Conservation (phyloP, 345 rosid genomes). For the Eucalyptus tenuipes region DNA sequence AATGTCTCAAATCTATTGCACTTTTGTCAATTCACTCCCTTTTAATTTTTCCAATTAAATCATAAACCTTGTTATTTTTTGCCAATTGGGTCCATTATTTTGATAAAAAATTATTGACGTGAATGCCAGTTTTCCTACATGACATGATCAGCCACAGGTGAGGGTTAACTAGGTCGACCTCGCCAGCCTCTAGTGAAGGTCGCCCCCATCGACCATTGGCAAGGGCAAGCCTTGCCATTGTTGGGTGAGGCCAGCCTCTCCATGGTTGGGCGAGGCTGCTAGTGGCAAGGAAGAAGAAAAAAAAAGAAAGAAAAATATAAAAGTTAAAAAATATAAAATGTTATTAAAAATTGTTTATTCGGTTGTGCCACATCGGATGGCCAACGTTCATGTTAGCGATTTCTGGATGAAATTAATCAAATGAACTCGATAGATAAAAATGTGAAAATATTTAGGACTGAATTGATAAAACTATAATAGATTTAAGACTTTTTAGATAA, state of each 20-base stretch:
- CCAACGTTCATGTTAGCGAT: rapidly evolving
- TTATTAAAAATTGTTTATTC: too few relatives aligned
- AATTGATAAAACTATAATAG: rapidly evolving
- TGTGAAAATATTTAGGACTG: rapidly evolving
- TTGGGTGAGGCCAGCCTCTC: too few relatives aligned
- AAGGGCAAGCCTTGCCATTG: too few relatives aligned
- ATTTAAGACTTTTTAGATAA: too few relatives aligned
- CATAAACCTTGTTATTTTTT: background rate
- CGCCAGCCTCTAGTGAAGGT: too few relatives aligned
- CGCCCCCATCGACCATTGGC: too few relatives aligned
- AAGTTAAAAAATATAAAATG: too few relatives aligned
- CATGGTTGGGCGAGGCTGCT: background rate
- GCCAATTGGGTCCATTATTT: background rate
- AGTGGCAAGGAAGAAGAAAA: background rate
- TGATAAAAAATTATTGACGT: rapidly evolving
- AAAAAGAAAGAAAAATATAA: too few relatives aligned
- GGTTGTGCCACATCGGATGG: rapidly evolving
- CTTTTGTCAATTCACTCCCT: background rate
- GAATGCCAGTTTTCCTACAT: rapidly evolving
- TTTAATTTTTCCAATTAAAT: too few relatives aligned
- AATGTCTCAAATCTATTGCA: too few relatives aligned
- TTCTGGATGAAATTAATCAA: too few relatives aligned
- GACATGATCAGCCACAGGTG: rapidly evolving
- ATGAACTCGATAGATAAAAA: background rate
- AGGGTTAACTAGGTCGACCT: too few relatives aligned